Conservation (phyloP, 768 basidiomycete species). For the Phaeolepiota aurea region DNA sequence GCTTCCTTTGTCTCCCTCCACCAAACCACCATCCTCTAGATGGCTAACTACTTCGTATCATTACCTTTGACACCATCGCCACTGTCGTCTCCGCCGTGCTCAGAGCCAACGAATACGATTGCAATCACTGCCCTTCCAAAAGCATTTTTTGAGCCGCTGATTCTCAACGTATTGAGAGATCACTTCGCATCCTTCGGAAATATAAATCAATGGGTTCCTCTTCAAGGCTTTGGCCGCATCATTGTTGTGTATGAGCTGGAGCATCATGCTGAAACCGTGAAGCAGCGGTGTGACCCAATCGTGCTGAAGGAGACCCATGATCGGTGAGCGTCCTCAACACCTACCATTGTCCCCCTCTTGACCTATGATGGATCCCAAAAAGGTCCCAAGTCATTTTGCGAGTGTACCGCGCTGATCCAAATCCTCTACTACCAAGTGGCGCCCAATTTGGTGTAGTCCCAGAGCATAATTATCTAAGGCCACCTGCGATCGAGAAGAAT, state of each 20-base stretch:
- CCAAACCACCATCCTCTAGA: conserved; percentile 1
- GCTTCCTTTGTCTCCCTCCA: too few relatives aligned
- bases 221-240: conserved; percentile 74
- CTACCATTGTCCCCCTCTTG: too few relatives aligned
- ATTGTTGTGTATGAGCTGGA: conserved; percentile 70
- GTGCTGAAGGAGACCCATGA: conserved; percentile 41
- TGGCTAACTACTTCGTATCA: conserved; percentile 2
- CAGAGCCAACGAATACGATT: conserved; percentile 67
- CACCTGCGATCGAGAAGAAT: conserved; percentile 82
- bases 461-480: conserved; percentile 52
- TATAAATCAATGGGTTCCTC: conserved; percentile 87
- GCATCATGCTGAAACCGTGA: conserved; percentile 60
- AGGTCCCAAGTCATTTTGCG: conserved; percentile 48
- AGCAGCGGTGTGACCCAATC: conserved; percentile 56
- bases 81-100: conserved; percentile 13
- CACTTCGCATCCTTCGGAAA: conserved; percentile 75
- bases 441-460: conserved; percentile 21
- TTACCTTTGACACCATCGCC: conserved; percentile 10
- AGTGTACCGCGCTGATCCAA: conserved; percentile 69
- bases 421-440: conserved; percentile 40
- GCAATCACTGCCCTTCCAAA: conserved; percentile 72
- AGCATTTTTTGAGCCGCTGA: conserved; percentile 65
- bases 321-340: conserved; percentile 37
- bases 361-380: too few relatives aligned
- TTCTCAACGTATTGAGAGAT: conserved; percentile 54